Percentiles rank a stretch among this genome's conserved stretches.
Evolutionary conservation across 2,329 filamentous ascomycete species (phyloP).

Genomic region (Botrytis deweyae): DNA sequence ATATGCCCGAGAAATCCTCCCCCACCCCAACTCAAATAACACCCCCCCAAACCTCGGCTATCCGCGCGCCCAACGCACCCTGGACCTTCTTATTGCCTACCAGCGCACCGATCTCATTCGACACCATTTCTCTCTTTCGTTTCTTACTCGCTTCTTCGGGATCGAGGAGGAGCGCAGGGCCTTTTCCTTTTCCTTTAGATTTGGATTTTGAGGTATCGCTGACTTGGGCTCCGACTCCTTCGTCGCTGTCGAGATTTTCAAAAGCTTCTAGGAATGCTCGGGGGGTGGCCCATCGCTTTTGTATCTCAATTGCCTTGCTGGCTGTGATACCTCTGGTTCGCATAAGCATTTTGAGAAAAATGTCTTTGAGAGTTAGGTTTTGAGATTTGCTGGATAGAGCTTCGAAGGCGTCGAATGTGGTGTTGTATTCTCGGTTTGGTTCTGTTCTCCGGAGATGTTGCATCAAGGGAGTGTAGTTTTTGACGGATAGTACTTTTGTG

Average conservation of each 20-base stretch:
- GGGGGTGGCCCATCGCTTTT: conserved; percentile 75
- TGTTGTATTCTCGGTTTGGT: conserved; percentile 44
- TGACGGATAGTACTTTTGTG: conserved; percentile 58
- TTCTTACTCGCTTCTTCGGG: conserved; percentile 40
- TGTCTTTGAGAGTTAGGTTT: conserved; percentile 68
- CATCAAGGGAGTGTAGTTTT: conserved; percentile 65
- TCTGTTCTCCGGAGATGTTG: conserved; percentile 56
- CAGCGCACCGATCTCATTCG: conserved; percentile 54
- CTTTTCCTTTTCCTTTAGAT: not conserved
- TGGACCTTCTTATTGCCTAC: conserved; percentile 68
- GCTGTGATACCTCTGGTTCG: conserved; percentile 72
- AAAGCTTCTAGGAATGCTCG: conserved; percentile 69
- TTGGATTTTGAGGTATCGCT: not conserved
- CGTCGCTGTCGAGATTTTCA: conserved; percentile 32
- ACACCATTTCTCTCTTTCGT: conserved; percentile 60
- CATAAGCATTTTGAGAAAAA: conserved; percentile 86
- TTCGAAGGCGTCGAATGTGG: conserved; percentile 71
- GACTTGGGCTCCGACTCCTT: not conserved
- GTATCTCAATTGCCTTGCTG: conserved; percentile 77
- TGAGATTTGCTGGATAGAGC: conserved; percentile 74
- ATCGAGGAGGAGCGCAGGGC: not conserved
- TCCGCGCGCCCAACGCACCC: conserved; percentile 63
- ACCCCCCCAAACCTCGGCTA: conserved; percentile 71
- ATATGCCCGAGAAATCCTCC: not conserved
- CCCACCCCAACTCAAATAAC: conserved; percentile 7